Evolutionary conservation across 2,329 filamentous ascomycete genomes (phyloP), one percentile per base, ranked within the genome.

Genomic region (Ceratocystis lukuohia): DNA sequence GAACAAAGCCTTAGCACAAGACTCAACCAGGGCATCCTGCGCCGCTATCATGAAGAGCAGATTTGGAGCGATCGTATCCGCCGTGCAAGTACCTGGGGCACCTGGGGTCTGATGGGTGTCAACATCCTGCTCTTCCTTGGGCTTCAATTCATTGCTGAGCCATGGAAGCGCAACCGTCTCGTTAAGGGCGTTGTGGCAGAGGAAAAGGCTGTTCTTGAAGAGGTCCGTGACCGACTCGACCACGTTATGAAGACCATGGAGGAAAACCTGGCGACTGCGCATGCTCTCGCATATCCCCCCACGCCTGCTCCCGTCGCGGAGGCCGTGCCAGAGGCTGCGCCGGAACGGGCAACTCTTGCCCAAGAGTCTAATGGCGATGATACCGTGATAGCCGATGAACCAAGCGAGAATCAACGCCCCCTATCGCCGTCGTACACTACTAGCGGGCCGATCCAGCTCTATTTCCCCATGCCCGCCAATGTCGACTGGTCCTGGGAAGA

Each of bases 61-160:
- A 95, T 99, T 66, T 99, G 94, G 94, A 96, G 90, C 73, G 94
- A 99, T 75, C 93, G 96, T 71, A 99, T 99, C 74, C 83, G 94
- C 45, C 82, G 94, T 70, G 96, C 96, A 80, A 94, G 89, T 74
- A 99, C 94, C 0, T 99, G 94, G 94, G 93, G 95, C 45, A 99
- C 94, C 0, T 97, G 95, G 86, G 94, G 93, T 0, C 78, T 99
- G 69, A 99, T 99, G 94, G 93, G 93, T 28, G 84, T 97, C 72
- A 99, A 99, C 74, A 89, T 97, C 41, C 75, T 97, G 69, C 77
- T 99, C 61, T 90, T 99, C 73, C 76, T 99, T 65, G 81, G 92
- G 20, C 86, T 95, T 71, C 87, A 96, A 76, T 87, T 96, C 71
- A 85, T 94, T 22, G 87, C 96, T 69, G 93, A 99, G 80, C 94